These are phyloP conservation scores for Pythium folliculosum DNA, from an alignment of 352 stramenopile species.

Conservation along the genomic window DNA sequence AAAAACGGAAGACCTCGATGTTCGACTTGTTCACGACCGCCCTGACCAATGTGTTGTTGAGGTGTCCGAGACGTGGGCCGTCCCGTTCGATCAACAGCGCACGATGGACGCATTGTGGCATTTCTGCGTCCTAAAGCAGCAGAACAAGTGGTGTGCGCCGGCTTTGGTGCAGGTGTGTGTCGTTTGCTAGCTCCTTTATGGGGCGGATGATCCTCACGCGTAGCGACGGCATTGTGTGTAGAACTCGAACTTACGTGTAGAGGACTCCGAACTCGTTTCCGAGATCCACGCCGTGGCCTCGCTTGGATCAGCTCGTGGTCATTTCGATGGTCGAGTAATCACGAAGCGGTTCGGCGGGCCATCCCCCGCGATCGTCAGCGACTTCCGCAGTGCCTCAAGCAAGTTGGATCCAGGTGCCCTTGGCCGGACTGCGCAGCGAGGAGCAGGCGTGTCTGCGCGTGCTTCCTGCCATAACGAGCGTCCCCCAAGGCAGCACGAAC, in stretches of 20 bases:
- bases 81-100: not conserved
- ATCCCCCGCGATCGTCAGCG: not conserved
- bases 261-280: not conserved
- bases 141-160: not conserved
- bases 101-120: slow-evolving; percentile 7
- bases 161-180: not conserved
- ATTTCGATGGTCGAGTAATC: not conserved
- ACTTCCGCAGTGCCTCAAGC: not conserved
- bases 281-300: no score
- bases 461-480: not conserved
- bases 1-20: not conserved
- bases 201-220: no score
- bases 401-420: not conserved
- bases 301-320: no score
- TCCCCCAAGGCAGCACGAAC: not conserved
- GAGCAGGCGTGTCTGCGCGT: not conserved
- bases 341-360: not conserved
- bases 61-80: not conserved
- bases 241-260: not conserved
- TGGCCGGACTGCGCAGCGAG: not conserved
- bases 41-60: slow-evolving; percentile 10
- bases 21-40: slow-evolving; percentile 11
- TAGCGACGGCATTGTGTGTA: not conserved
- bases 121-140: no score
- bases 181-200: no score